Conservation (phyloP, 2,329 filamentous ascomycete species). For the Dendryphion nanum region DNA sequence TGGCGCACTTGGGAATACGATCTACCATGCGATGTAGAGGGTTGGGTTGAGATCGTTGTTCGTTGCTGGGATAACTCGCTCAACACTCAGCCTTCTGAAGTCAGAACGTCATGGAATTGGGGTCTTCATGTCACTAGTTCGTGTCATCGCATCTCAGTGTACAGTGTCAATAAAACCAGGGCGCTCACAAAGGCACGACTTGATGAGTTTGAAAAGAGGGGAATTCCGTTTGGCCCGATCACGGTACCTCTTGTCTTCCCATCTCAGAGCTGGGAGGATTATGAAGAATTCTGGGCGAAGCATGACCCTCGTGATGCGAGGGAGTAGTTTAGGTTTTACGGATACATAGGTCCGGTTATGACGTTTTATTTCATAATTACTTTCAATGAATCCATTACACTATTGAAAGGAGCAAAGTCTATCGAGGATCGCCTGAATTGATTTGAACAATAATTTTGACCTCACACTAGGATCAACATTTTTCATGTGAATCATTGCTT, state of each 20-base stretch:
- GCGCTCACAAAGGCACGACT: constrained; percentile 48
- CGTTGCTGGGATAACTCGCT: constrained; percentile 47
- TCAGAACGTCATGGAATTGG: constrained; percentile 58
- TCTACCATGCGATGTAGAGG: constrained; percentile 55
- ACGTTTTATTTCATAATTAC: too few species aligned
- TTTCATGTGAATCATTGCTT: too few species aligned
- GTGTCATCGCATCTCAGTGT: constrained; percentile 58
- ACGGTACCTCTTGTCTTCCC: constrained; percentile 45
- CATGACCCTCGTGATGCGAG: constrained; percentile 9
- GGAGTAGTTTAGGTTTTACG: constrained; percentile 20
- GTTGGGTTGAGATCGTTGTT: constrained; percentile 47
- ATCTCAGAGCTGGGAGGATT: constrained; percentile 8
- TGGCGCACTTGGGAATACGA: constrained; percentile 66
- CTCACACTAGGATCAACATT: too few species aligned
- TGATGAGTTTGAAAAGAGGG: constrained; percentile 48
- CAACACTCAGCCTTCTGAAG: constrained; percentile 46
- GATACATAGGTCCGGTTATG: too few species aligned
- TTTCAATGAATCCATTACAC: too few species aligned
- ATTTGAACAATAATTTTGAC: too few species aligned
- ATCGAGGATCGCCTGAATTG: too few species aligned
- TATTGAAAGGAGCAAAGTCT: too few species aligned
- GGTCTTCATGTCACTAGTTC: constrained; percentile 64
- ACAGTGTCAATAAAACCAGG: constrained; percentile 56
- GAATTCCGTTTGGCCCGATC: constrained; percentile 49
- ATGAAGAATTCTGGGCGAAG: constrained; percentile 8